Conservation (phyloP, 768 basidiomycete genomes). For the Dioszegia crocea region DNA sequence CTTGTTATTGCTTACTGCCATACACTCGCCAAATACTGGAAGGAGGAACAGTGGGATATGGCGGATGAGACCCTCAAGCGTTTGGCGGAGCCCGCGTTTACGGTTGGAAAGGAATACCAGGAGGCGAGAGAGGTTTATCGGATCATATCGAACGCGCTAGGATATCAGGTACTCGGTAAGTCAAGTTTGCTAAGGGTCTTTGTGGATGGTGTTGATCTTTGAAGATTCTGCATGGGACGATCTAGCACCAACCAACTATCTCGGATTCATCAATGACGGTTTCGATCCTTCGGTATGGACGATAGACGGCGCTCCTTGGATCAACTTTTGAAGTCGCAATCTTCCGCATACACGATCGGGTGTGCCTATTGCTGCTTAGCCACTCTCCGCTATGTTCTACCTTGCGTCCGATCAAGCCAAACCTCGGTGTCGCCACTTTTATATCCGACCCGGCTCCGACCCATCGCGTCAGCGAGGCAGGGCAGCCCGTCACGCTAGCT, state of each 20-base stretch:
- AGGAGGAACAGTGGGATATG: constrained; percentile 13
- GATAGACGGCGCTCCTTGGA: constrained; percentile 6
- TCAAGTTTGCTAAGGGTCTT: background rate
- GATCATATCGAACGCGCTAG: constrained; percentile 7
- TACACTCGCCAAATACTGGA: constrained; percentile 3
- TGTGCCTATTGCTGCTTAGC: no score
- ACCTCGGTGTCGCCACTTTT: no score
- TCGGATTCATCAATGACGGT: constrained; percentile 13
- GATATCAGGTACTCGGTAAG: constrained; percentile 7
- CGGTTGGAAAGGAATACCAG: constrained; percentile 8
- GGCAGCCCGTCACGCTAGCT: no score
- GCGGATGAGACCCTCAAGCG: constrained; percentile 13
- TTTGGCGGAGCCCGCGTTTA: constrained; percentile 11
- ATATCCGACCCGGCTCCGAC: no score
- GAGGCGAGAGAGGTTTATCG: constrained; percentile 11
- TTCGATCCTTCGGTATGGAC: constrained; percentile 18
- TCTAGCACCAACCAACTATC: background rate
- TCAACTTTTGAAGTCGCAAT: background rate
- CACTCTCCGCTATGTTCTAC: no score
- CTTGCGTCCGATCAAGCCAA: no score
- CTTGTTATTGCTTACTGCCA: background rate
- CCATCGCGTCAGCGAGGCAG: no score
- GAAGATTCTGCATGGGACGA: constrained; percentile 10
- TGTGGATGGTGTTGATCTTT: background rate
- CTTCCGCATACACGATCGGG: background rate